Base-by-base conservation (phyloP, 192 early-diverging fungal species). In the Coemansia sp. region DNA sequence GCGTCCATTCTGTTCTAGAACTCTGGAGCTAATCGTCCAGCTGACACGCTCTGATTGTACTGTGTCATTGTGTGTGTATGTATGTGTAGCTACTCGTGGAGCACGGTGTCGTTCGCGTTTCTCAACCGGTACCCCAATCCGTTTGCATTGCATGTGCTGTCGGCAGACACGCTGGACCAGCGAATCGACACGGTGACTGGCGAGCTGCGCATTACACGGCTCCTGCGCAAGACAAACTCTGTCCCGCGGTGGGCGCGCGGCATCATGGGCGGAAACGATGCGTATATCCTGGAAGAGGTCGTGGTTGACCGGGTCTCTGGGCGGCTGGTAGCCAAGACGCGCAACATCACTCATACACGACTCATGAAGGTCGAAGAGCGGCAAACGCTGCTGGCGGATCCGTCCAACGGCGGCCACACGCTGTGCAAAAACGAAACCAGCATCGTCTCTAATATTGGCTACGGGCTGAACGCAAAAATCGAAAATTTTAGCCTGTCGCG, bases 51-150 rank as follows among this genome's bases (percentile, higher is more conserved):
- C 15, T 15, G 5, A n/a, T 47, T 36, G 64, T 2, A 37, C 40
- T 17, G 20, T 17, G 20, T 17, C 27, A 6, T 46, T 17, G n/a
- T 11, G 11, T 46, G 3, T 46, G 2, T 7, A 12, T 22, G 10
- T 12, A 40, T 60, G 60, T 67, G 68, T 82, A 83, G 80, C 20
- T 82, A 90, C 65, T 86, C 89, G 40, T 96, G 93, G 94, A 84
- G 86, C 37, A 90, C 86, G 59, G 93, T 98, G 56, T 93, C 96
- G 10, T 87, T 86, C 60, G 96, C 96, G 20, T 93, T 98, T 62
- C 95, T 91, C 87, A 78, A 92, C 69, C 91, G 97, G 45, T 99
- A 99, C 83, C 98, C 98, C 47, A 99, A 99, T 76, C 98, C 98
- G 25, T 97, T 94, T 79, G 93, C 98, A 4, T 86, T 89, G 8